phyloP scores from a whole-genome alignment of 208 protist species.

The Strigomonas culicis region DNA sequence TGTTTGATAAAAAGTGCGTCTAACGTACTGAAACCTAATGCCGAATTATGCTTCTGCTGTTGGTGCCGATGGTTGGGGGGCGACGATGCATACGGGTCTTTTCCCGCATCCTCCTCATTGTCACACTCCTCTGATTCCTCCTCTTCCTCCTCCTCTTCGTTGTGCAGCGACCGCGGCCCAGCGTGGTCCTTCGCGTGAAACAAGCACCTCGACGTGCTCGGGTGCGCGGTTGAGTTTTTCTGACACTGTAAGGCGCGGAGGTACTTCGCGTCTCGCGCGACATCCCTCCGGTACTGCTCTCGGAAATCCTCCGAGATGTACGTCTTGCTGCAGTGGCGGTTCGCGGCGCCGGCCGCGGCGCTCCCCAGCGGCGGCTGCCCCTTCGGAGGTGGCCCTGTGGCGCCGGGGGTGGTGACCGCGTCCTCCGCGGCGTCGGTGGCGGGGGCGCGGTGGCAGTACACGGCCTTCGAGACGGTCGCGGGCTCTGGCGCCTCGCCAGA shows the following conservation, averaged over 20 bases:
- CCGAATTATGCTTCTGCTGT: not conserved
- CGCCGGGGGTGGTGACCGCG: no score
- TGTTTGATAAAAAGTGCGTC: not conserved
- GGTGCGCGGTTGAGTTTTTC: no score
- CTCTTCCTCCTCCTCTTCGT: not conserved
- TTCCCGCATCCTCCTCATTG: not conserved
- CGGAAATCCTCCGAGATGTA: not conserved
- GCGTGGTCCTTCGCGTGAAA: no score
- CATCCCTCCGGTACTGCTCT: not conserved
- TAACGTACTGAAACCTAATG: not conserved
- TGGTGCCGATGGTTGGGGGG: not conserved
- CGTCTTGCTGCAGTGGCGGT: no score
- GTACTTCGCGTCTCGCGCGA: not conserved
- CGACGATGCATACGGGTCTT: no score
- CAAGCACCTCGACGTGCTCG: no score
- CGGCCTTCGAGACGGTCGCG: not conserved
- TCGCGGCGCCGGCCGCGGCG: no score
- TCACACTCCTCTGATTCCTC: not conserved
- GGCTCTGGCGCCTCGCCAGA: not conserved
- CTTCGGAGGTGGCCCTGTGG: no score
- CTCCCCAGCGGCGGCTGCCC: no score
- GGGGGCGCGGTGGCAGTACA: not conserved
- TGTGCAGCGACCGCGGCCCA: no score
- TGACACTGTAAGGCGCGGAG: not conserved
- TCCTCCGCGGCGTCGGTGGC: not conserved